Evolutionary conservation across 2,329 filamentous ascomycete genomes (phyloP), one percentile per base, ranked within the genome.

Genomic region (Chaetomium sp.): DNA sequence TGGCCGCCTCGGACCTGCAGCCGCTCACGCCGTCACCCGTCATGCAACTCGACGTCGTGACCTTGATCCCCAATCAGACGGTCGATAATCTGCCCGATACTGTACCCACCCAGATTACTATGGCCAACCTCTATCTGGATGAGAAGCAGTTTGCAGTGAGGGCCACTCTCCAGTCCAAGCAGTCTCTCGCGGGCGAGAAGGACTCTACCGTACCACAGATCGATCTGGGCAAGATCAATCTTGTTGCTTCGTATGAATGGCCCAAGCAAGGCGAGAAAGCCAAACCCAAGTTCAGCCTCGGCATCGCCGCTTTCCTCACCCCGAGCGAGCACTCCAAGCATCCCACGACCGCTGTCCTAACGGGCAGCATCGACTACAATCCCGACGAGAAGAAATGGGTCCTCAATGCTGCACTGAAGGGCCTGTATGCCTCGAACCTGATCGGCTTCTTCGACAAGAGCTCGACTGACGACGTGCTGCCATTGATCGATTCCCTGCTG

Each of bases 401-500:
- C 12, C 51, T 55, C 4, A 12, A 25, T 16, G n/a, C 54, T 19
- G 23, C 31, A 21, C 19, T 57, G 9, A 31, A 27, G 31, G 19
- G 23, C 54, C 54, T 57, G 12, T 57, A 57, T 21, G 54, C 33
- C 19, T 57, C 54, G 4, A 57, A 23, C 7, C 54, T 57, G n/a
- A 25, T 33, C n/a, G 19, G 23, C 10, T 38, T 57, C 21, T 57
- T 57, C 16, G 54, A 57, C n/a, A 57, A 57, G 31, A 8, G 35
- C 31, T 57, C 54, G 27, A 57, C 25, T 6, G 65, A 66, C 35
- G 58, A 62, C 8, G 68, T 69, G 25, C 31, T 66, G 19, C 62
- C 68, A 12, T 60, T 67, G 57, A 65, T 71, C 21, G 66, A 71
- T 49, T 65, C 63, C 6, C 29, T 72, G 9, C 53, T 64, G 55